phyloP scores from a whole-genome alignment of 257 asterid species.

The Capsicum rhomboideum region DNA sequence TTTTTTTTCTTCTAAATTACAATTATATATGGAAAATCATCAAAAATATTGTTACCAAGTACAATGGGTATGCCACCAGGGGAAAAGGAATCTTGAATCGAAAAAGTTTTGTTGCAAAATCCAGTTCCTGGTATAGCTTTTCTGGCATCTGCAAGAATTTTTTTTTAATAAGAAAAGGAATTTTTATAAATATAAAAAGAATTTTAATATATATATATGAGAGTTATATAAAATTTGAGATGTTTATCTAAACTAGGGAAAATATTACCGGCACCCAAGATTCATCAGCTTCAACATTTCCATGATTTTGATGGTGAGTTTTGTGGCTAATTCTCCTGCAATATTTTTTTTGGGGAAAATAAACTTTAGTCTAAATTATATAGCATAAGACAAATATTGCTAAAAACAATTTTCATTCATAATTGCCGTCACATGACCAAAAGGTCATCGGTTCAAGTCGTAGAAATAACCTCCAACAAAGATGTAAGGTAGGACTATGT shows the following conservation, averaged over 20 bases:
- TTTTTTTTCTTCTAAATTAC: too few relatives aligned
- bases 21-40: too few relatives aligned
- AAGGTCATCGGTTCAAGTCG: background rate
- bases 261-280: conserved; percentile 47
- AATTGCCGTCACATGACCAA: background rate
- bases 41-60: conserved; percentile 19
- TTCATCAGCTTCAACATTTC: conserved; percentile 38
- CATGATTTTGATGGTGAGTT: conserved; percentile 42
- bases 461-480: background rate
- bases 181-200: background rate
- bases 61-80: conserved; percentile 29
- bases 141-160: conserved; percentile 25
- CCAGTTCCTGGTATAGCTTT: conserved; percentile 21
- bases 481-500: background rate
- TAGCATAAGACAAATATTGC: background rate
- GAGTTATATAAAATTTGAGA: background rate
- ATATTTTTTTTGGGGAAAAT: background rate
- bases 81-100: conserved; percentile 45
- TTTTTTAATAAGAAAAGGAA: too few relatives aligned
- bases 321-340: conserved; percentile 45
- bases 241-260: background rate
- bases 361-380: background rate
- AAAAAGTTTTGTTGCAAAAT: conserved; percentile 19
- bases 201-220: too few relatives aligned
- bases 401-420: background rate